Evolutionary conservation across 2,329 filamentous ascomycete species (phyloP), one percentile per base, ranked within the genome.

Genomic region (Aspergillus oerlinghausenensis): DNA sequence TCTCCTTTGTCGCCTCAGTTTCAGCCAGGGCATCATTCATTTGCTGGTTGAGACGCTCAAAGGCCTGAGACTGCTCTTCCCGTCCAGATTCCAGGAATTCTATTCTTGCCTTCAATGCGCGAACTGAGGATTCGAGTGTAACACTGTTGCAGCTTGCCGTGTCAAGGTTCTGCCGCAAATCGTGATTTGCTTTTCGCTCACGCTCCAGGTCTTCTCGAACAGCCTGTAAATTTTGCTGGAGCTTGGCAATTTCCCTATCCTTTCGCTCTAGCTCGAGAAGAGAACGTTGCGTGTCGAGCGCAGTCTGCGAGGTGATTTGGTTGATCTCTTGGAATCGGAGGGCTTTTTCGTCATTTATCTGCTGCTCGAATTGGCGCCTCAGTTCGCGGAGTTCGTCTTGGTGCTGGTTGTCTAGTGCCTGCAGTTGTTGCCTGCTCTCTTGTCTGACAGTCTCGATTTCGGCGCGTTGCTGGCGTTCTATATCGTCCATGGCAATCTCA

Each of bases 51-150:
- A 96, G 90, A 55, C 84, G 86, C 43, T 90, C 86, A 73, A 93
- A 96, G 10, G 89, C 86, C 66, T 93, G 85, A 0, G 92, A 94
- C 66, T 97, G 92, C 14, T 91, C 89, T 73, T 96, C 90, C 72
- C 86, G 92, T 67, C 92, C 91, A 0, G 90, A 94, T 71, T 97
- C 91, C 19, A 97, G 83, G 69, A 95, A 96, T 62, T 92, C 87
- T 56, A 96, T 89, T 65, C 93, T 89, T 1, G 90, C 89, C 63
- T 87, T 85, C 61, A 96, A 82, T 3, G 88, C 88, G 60, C 87
- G 86, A 61, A 89, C 86, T 25, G 88, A 86, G 38, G 85, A 87
- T 63, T 96, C 90, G 10, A 96, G 79, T 0, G 84, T 83, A 10
- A 85, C 79, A 56, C 84, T 86, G 43, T 85, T 84, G 8, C 80